Conservation (phyloP, 208 protist species). For the Trypanosoma congolense region DNA sequence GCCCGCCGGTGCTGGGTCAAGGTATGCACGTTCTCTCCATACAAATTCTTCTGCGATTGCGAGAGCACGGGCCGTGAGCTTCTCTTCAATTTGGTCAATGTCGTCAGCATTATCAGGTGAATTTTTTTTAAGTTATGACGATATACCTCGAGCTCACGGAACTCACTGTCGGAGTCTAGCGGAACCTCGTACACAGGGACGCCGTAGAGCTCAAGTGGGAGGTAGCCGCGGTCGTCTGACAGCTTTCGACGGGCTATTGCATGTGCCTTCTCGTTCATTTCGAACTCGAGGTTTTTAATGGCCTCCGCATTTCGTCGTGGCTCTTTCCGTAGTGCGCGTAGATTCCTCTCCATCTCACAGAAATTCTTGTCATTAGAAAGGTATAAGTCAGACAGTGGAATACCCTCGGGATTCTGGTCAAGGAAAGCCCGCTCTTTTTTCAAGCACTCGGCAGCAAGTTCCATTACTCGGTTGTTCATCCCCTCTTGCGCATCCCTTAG, state of each 20-base stretch:
- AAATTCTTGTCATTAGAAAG: slow-evolving; percentile 65
- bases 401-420: slow-evolving; percentile 51
- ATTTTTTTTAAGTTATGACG: slow-evolving; percentile 27
- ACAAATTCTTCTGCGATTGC: slow-evolving; percentile 63
- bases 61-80: slow-evolving; percentile 44
- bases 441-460: slow-evolving; percentile 48
- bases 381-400: slow-evolving; percentile 51
- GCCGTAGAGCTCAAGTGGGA: slow-evolving; percentile 56
- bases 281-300: slow-evolving; percentile 44
- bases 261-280: slow-evolving; percentile 52
- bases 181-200: slow-evolving; percentile 64
- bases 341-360: slow-evolving; percentile 57
- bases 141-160: slow-evolving; percentile 55
- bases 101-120: slow-evolving; percentile 15
- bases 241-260: slow-evolving; percentile 56
- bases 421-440: slow-evolving; percentile 64
- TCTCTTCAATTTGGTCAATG: slow-evolving; percentile 29
- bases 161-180: slow-evolving; percentile 45
- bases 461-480: slow-evolving; percentile 51
- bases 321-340: slow-evolving; percentile 45
- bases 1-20: slow-evolving; percentile 75
- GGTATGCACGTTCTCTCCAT: slow-evolving; percentile 50
- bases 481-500: slow-evolving; percentile 24
- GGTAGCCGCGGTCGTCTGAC: slow-evolving; percentile 53
- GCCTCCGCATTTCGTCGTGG: slow-evolving; percentile 23